A percentile compares a stretch with the other conserved stretches of the same genome.
Conservation (phyloP, 805 yeast species). For the Diddensiella santjacobensis region DNA sequence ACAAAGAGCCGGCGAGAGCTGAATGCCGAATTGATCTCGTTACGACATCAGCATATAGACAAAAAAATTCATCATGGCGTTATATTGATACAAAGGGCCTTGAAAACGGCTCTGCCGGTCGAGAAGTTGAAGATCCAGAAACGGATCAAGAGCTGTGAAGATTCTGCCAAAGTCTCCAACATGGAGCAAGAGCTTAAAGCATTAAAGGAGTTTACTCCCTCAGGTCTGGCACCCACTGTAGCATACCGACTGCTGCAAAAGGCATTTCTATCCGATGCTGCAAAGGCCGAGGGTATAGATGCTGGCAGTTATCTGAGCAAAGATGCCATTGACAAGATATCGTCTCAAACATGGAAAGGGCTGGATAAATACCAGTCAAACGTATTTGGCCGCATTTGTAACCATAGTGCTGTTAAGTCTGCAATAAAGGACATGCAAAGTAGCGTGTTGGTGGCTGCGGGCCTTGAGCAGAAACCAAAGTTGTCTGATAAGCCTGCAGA, state of each 20-base stretch:
- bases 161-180: constrained; percentile 14
- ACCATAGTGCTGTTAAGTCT: constrained; percentile 19
- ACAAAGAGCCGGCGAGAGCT: background rate
- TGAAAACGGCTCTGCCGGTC: constrained; percentile 31
- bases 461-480: constrained; percentile 7
- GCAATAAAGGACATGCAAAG: constrained; percentile 11
- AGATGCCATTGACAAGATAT: constrained; percentile 12
- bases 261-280: constrained; percentile 8
- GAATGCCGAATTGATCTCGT: constrained; percentile 1
- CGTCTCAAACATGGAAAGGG: constrained; percentile 8
- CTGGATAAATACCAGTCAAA: constrained; percentile 15
- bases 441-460: constrained; percentile 16
- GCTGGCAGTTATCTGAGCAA: constrained; percentile 11
- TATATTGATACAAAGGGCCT: constrained; percentile 25
- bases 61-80: constrained; percentile 31
- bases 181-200: constrained; percentile 21
- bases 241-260: constrained; percentile 18
- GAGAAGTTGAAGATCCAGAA: constrained; percentile 34
- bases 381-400: constrained; percentile 25
- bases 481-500: constrained; percentile 5
- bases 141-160: constrained; percentile 23
- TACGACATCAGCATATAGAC: constrained; percentile 28
- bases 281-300: constrained; percentile 10
- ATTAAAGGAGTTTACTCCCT: constrained; percentile 20
- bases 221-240: constrained; percentile 18